Conservation (phyloP, 805 yeast genomes). For the Millerozyma acaciae region DNA sequence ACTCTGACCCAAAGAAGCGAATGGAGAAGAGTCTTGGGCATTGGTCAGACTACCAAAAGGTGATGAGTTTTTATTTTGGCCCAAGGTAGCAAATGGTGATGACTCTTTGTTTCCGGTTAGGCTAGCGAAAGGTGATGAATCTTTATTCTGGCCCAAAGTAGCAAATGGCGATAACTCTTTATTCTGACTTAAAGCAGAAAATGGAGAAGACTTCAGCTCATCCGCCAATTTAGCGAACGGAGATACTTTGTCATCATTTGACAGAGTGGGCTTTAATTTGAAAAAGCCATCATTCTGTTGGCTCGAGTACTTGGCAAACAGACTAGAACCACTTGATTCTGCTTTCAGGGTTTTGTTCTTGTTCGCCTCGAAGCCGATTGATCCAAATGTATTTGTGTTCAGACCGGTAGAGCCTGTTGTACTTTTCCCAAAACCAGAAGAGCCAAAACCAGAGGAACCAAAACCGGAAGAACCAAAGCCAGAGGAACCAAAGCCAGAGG, state of each 20-base stretch:
- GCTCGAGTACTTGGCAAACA: too few relatives aligned
- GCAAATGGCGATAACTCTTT: conserved; percentile 9
- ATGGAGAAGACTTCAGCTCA: not conserved
- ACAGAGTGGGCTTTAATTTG: conserved; percentile 2
- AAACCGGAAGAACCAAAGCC: conserved; percentile 11
- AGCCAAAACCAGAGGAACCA: conserved; percentile 11
- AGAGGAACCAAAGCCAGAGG: conserved; percentile 9
- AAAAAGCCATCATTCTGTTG: too few relatives aligned
- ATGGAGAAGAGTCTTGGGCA: too few relatives aligned
- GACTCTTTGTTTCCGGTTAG: not conserved
- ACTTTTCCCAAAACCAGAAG: conserved; percentile 2
- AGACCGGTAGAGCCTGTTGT: not conserved
- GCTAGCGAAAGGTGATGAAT: conserved; percentile 8
- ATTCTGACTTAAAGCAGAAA: too few relatives aligned
- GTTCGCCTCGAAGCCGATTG: too few relatives aligned
- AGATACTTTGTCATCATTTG: not conserved
- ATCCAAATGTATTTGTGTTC: too few relatives aligned
- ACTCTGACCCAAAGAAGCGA: too few relatives aligned
- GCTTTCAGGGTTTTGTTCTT: too few relatives aligned
- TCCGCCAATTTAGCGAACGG: conserved; percentile 6
- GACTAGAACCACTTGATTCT: too few relatives aligned
- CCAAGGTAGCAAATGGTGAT: conserved; percentile 7
- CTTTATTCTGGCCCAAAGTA: conserved; percentile 1
- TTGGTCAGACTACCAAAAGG: not conserved
- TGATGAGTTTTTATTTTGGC: not conserved